A percentile compares a stretch with the other conserved stretches of the same genome.
Conservation (phyloP, 192 early-diverging fungal species). For the Podila clonocystis region DNA sequence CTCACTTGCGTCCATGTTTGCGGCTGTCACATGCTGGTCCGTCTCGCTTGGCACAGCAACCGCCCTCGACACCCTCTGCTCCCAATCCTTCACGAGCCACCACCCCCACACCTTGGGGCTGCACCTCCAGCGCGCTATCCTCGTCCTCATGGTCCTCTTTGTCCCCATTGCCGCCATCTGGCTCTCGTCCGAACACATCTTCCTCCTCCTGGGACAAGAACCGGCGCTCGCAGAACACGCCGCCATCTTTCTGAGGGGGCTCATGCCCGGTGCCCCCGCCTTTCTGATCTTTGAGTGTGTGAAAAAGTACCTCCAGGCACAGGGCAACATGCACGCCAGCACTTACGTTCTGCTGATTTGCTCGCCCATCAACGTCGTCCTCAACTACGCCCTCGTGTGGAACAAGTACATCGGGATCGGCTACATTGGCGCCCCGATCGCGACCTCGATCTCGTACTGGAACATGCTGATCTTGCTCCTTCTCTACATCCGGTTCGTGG, state of each 20-base stretch:
- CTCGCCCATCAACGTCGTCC: constrained; percentile 74
- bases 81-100: constrained; percentile 76
- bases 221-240: constrained; percentile 71
- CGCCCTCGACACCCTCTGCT: constrained; percentile 81
- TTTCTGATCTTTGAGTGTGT: constrained; percentile 86
- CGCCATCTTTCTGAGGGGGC: constrained; percentile 71
- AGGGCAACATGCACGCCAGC: constrained; percentile 86
- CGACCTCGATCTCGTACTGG: constrained; percentile 81
- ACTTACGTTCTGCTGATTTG: constrained; percentile 78
- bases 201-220: constrained; percentile 83
- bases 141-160: constrained; percentile 76
- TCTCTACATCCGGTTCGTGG: constrained; percentile 69
- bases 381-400: constrained; percentile 89
- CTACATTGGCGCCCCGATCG: constrained; percentile 86
- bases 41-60: constrained; percentile 75
- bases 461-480: constrained; percentile 72
- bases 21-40: constrained; percentile 73
- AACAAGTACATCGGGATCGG: constrained; percentile 72
- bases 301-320: constrained; percentile 88
- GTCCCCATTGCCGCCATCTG: constrained; percentile 75
- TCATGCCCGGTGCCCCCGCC: constrained; percentile 79
- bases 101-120: constrained; percentile 76
- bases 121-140: constrained; percentile 81
- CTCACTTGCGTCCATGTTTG: constrained; percentile 78
- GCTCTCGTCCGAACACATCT: constrained; percentile 69